These are phyloP conservation scores for Ophiocordyceps camponoti-floridani DNA, from an alignment of 2,329 filamentous ascomycete genomes.

Conservation along the genomic window DNA sequence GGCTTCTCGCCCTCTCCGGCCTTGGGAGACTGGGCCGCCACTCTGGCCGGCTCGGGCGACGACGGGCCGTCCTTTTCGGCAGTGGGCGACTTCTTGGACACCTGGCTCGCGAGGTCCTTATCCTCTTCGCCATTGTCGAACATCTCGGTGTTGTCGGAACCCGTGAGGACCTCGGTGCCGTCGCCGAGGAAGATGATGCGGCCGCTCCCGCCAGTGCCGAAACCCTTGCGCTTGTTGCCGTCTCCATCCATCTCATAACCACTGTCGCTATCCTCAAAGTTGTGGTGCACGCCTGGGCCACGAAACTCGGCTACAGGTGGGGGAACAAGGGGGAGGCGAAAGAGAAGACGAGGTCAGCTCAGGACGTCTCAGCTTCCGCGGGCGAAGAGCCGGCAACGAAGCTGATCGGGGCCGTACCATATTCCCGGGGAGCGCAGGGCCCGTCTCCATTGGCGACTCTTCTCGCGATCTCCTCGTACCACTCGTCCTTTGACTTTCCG, in stretches of 20 bases:
- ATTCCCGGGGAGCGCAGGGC: conserved; percentile 96
- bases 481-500: conserved; percentile 89
- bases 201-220: conserved; percentile 56
- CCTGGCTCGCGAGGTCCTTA: conserved; percentile 71
- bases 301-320: conserved; percentile 54
- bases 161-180: conserved; percentile 80
- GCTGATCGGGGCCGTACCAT: conserved; percentile 56
- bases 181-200: conserved; percentile 91
- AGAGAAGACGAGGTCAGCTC: conserved; percentile 8
- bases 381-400: conserved; percentile 2
- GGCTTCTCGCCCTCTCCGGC: conserved; percentile 2
- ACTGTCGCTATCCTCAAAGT: conserved; percentile 64
- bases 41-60: neutral
- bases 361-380: conserved; percentile 4
- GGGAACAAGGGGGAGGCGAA: conserved; percentile 2
- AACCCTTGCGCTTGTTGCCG: conserved; percentile 40
- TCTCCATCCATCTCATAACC: conserved; percentile 62
- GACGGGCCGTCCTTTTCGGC: conserved; percentile 5
- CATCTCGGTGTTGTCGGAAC: conserved; percentile 81
- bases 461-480: conserved; percentile 91
- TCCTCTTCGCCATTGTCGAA: conserved; percentile 78
- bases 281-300: conserved; percentile 65
- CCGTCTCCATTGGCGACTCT: conserved; percentile 93
- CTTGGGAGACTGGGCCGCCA: conserved; percentile 3
- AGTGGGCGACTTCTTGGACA: conserved; percentile 37